Percentiles rank a stretch among this genome's conserved stretches.
Conservation (phyloP, 257 asterid species). For the Ajuga chamaepitys region DNA sequence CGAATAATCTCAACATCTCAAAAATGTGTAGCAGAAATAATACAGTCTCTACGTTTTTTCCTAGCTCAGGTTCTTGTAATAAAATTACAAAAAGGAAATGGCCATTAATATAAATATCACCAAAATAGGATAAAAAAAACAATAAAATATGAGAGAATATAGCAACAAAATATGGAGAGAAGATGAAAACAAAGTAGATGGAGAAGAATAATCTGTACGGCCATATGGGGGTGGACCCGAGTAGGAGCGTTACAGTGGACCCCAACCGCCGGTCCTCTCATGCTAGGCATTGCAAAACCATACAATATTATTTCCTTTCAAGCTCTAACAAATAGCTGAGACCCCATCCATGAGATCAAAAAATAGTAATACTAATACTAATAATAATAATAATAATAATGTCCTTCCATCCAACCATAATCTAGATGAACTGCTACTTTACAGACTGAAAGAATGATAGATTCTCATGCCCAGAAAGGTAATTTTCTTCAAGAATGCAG, state of each 20-base stretch:
- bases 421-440: slow-evolving; percentile 37
- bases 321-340: slow-evolving; percentile 25
- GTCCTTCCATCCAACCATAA: slow-evolving; percentile 33
- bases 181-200: slow-evolving; percentile 18
- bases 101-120: slow-evolving; percentile 7
- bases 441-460: slow-evolving; percentile 53
- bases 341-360: slow-evolving; percentile 37
- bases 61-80: slow-evolving; percentile 23
- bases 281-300: slow-evolving; percentile 16
- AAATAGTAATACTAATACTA: too few relatives aligned
- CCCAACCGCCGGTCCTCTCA: slow-evolving; percentile 19
- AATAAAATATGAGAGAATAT: slow-evolving; percentile 12
- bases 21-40: slow-evolving; percentile 21
- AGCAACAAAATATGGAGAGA: slow-evolving; percentile 14
- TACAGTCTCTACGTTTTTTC: slow-evolving; percentile 19
- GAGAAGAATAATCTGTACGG: slow-evolving; percentile 34
- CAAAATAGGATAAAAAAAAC: slow-evolving; percentile 4
- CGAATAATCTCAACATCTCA: slow-evolving; percentile 20
- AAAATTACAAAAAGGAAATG: slow-evolving; percentile 12
- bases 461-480: slow-evolving; percentile 28
- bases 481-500: slow-evolving; percentile 15
- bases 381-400: too few relatives aligned
- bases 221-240: slow-evolving; percentile 35
- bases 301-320: slow-evolving; percentile 31
- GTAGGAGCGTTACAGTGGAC: slow-evolving; percentile 23